Evolutionary conservation across 139 green algal species (phyloP).

Genomic region (Volvox reticuliferus): DNA sequence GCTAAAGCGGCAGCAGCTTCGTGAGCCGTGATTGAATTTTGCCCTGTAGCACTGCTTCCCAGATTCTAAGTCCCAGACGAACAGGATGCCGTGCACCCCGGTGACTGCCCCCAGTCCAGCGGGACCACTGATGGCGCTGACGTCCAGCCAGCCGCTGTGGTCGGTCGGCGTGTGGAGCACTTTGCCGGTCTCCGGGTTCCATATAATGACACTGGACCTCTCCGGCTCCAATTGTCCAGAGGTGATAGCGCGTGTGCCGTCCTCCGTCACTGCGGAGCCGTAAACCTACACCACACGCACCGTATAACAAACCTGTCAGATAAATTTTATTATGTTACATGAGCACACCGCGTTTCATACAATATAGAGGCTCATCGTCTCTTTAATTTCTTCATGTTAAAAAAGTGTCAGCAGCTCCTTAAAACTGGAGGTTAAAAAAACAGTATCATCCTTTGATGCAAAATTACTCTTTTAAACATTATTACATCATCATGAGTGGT

Average conservation of each 20-base stretch:
- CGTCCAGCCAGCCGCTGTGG: conserved; percentile 8
- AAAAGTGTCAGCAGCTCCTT: too few relatives aligned
- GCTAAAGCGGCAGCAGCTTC: conserved; percentile 13
- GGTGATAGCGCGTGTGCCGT: background rate
- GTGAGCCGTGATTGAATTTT: background rate
- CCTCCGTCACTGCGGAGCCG: background rate
- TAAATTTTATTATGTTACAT: too few relatives aligned
- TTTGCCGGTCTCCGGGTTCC: background rate
- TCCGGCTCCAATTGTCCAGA: conserved; percentile 2
- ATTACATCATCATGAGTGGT: too few relatives aligned
- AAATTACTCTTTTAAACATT: too few relatives aligned
- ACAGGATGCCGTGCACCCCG: background rate
- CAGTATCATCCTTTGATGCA: too few relatives aligned
- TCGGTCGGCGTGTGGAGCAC: background rate
- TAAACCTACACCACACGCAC: background rate
- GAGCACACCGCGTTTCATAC: too few relatives aligned
- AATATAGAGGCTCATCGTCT: too few relatives aligned
- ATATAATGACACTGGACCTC: background rate
- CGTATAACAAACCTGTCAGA: too few relatives aligned
- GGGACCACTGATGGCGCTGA: background rate
- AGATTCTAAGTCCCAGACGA: background rate
- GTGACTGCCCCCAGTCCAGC: background rate
- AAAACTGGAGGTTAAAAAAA: too few relatives aligned
- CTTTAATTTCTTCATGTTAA: too few relatives aligned
- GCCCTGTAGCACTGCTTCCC: background rate